A percentile compares a stretch with the other conserved stretches of the same genome.
phyloP scores from a whole-genome alignment of 2,329 filamentous ascomycete species.

The Cadophora sp. region DNA sequence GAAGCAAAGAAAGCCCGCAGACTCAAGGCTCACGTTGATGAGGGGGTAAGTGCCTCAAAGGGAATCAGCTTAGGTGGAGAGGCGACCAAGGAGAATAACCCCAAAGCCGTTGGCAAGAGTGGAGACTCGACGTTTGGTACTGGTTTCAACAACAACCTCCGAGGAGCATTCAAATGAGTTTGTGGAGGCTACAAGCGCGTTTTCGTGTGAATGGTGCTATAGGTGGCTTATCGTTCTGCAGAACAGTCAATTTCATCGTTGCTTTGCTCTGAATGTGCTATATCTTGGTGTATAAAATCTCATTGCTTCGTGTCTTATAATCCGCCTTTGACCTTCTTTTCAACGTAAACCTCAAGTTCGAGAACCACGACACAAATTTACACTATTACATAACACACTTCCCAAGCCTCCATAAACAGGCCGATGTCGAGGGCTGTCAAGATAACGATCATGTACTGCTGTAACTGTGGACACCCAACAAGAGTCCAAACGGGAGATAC shows the following conservation, averaged over 20 bases:
- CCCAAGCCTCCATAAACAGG: not conserved
- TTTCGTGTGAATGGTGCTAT: not conserved
- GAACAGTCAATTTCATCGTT: not conserved
- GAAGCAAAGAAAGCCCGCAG: not conserved
- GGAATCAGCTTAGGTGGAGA: not conserved
- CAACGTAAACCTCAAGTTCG: not conserved
- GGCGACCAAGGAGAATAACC: not conserved
- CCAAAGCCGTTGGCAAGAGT: not conserved
- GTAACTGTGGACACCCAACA: not conserved
- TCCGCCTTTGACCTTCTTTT: too few species aligned
- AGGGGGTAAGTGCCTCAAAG: not conserved
- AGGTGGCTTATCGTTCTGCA: not conserved
- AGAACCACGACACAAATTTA: not conserved
- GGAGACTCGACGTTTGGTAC: not conserved
- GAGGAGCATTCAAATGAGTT: not conserved
- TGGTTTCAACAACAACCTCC: not conserved
- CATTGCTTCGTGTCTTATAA: not conserved
- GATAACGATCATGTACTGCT: conserved; percentile 1
- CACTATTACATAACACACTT: not conserved
- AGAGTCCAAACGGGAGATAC: not conserved
- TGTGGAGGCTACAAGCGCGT: not conserved
- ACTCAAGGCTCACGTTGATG: not conserved
- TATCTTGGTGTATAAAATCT: not conserved
- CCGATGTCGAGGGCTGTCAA: not conserved
- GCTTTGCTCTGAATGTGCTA: not conserved